A percentile compares a stretch with the other conserved stretches of the same genome.
Evolutionary conservation across 495 filamentous ascomycete genomes (phyloP).

Genomic region (Aspergillus sclerotiicarbonarius): DNA sequence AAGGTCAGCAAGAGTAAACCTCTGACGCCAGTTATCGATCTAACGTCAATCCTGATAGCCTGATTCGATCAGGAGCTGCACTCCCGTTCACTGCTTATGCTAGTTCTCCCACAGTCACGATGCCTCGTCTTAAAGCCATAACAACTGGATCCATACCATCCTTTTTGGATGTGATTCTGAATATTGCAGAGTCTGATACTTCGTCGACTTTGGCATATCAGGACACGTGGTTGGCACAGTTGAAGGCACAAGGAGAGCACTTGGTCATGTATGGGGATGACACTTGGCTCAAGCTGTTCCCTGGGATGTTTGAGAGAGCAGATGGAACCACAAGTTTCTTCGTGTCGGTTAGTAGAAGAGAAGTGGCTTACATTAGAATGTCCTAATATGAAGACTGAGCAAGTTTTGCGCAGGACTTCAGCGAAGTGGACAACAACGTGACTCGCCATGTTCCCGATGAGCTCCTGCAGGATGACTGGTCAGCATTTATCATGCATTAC

Average conservation of each 20-base stretch:
- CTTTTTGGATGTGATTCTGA: conserved; percentile 95
- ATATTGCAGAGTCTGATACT: conserved; percentile 92
- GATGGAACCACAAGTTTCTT: conserved; percentile 98
- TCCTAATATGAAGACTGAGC: conserved; percentile 23
- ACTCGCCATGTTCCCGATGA: conserved; percentile 83
- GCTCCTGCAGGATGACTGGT: conserved; percentile 78
- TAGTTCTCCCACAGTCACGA: conserved; percentile 94
- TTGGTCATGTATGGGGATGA: conserved; percentile 97
- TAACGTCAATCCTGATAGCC: conserved; percentile 43
- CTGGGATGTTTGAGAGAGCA: conserved; percentile 73
- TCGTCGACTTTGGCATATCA: conserved; percentile 79
- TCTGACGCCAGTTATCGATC: not conserved
- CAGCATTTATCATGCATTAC: conserved; percentile 91
- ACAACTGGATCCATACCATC: conserved; percentile 95
- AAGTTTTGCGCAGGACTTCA: conserved; percentile 72
- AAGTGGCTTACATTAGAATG: conserved; percentile 2
- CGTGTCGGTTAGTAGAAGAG: conserved; percentile 72
- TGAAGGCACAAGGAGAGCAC: conserved; percentile 72
- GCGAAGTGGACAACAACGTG: conserved; percentile 96
- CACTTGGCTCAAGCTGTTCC: conserved; percentile 97
- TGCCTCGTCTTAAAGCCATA: conserved; percentile 96
- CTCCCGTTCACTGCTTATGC: conserved; percentile 95
- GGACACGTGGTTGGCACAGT: conserved; percentile 93
- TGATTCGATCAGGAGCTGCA: conserved; percentile 79
- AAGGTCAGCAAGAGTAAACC: conserved; percentile 53